These are phyloP conservation scores for Nakazawaea wyomingensis DNA, from an alignment of 805 yeast genomes.

Conservation along the genomic window DNA sequence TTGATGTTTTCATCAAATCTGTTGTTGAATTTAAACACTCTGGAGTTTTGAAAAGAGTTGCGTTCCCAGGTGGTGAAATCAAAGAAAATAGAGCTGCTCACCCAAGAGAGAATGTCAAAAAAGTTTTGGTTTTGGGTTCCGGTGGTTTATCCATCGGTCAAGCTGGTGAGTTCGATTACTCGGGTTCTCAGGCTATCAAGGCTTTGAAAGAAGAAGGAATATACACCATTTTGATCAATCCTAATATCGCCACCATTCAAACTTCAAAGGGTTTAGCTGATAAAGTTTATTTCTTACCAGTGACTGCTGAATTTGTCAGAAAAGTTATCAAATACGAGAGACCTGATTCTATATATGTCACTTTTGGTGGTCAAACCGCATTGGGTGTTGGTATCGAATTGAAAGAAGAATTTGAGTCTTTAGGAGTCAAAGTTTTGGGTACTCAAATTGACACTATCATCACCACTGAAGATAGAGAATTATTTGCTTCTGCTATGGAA, in stretches of 20 bases:
- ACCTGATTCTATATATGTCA: conserved; percentile 95
- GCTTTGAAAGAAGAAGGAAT: conserved; percentile 98
- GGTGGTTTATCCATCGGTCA: conserved; percentile 99
- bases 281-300: conserved; percentile 97
- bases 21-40: conserved; percentile 62
- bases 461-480: conserved; percentile 97
- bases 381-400: conserved; percentile 91
- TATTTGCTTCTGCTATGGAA: conserved; percentile 91
- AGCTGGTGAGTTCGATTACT: conserved; percentile 99
- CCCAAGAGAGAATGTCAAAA: conserved; percentile 81
- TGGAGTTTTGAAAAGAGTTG: conserved; percentile 61
- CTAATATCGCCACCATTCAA: conserved; percentile 97
- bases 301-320: conserved; percentile 91
- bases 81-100: conserved; percentile 70
- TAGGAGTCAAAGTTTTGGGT: conserved; percentile 94
- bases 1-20: conserved; percentile 85
- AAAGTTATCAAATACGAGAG: conserved; percentile 92
- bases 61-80: conserved; percentile 83
- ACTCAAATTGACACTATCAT: conserved; percentile 94
- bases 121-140: conserved; percentile 91
- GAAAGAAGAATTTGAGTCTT: conserved; percentile 88
- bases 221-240: conserved; percentile 91
- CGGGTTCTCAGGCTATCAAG: conserved; percentile 98
- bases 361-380: conserved; percentile 99
- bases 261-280: conserved; percentile 98